Evolutionary conservation across 768 basidiomycete genomes (phyloP).

Genomic region (Chalciporus chontae): DNA sequence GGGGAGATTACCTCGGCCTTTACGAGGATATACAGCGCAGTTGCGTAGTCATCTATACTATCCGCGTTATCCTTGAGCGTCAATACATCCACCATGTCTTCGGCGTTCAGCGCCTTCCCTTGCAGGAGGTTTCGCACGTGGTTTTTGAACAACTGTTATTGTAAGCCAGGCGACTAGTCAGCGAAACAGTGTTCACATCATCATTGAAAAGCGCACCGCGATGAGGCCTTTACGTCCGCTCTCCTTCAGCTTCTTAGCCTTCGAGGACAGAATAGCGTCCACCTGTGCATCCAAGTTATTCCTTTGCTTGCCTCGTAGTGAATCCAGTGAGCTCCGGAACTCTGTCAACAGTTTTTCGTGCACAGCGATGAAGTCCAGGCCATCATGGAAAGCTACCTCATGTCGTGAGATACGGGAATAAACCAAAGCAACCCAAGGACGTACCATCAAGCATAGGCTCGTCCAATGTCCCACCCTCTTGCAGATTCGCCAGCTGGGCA

Average conservation of each 20-base stretch:
- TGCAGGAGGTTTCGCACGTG: conserved; percentile 66
- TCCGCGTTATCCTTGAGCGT: conserved; percentile 77
- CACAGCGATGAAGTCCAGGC: conserved; percentile 82
- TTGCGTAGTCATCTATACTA: conserved; percentile 60
- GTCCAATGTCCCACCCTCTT: conserved; percentile 44
- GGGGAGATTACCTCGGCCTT: conserved; percentile 44
- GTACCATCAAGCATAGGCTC: conserved; percentile 56
- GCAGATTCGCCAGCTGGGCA: conserved; percentile 61
- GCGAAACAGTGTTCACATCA: background rate
- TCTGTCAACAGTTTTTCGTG: conserved; percentile 67
- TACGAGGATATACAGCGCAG: conserved; percentile 63
- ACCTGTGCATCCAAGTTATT: conserved; percentile 68
- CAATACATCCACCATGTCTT: conserved; percentile 80
- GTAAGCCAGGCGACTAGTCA: background rate
- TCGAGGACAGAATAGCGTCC: conserved; percentile 54
- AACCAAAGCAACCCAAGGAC: background rate
- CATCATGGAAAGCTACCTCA: conserved; percentile 75
- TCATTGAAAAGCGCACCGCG: conserved; percentile 20
- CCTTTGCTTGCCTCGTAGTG: conserved; percentile 49
- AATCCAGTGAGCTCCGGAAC: conserved; percentile 48
- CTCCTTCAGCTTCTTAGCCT: conserved; percentile 42
- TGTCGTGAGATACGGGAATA: conserved; percentile 2
- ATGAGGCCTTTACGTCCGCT: conserved; percentile 49
- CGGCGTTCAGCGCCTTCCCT: conserved; percentile 69
- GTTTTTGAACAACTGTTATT: conserved; percentile 61